phyloP scores from a whole-genome alignment of 768 basidiomycete genomes.

The Plicaturopsis crispa region DNA sequence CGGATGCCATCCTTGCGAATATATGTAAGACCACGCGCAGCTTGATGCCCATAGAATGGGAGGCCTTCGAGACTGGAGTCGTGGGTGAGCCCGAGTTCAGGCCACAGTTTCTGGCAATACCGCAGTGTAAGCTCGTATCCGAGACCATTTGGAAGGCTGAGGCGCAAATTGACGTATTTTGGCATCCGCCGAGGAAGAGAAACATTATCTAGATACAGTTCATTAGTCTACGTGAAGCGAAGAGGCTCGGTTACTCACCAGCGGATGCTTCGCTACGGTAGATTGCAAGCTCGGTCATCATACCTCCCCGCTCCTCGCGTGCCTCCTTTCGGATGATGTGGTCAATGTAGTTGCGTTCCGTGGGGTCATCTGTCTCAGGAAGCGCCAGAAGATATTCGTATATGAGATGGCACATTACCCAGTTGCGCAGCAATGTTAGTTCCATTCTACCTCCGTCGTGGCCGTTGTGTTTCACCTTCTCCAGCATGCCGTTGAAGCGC shows the following conservation, averaged over 20 bases:
- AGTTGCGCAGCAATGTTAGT: conserved; percentile 19
- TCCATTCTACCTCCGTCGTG: conserved; percentile 22
- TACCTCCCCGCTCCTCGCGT: conserved; percentile 8
- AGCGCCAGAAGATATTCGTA: conserved; percentile 15
- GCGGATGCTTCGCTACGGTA: conserved; percentile 13
- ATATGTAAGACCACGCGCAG: conserved; percentile 7
- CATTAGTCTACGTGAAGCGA: too few species aligned
- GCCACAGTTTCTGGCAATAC: conserved; percentile 8
- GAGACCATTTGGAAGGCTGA: background rate
- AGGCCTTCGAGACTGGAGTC: conserved; percentile 1
- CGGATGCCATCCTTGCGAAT: conserved; percentile 15
- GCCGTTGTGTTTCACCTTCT: conserved; percentile 23
- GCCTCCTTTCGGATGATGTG: conserved; percentile 10
- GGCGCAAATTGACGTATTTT: background rate
- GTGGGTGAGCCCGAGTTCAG: conserved; percentile 2
- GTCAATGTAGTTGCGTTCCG: conserved; percentile 7
- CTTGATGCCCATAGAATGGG: conserved; percentile 1
- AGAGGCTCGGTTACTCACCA: too few species aligned
- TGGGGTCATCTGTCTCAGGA: conserved; percentile 7
- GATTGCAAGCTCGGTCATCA: conserved; percentile 16
- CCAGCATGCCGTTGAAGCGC: conserved; percentile 24
- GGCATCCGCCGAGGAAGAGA: background rate
- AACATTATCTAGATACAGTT: conserved; percentile 1
- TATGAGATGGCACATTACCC: conserved; percentile 21
- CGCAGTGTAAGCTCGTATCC: conserved; percentile 6